phyloP scores from a whole-genome alignment of 495 filamentous ascomycete species.

The Echria macrotheca region DNA sequence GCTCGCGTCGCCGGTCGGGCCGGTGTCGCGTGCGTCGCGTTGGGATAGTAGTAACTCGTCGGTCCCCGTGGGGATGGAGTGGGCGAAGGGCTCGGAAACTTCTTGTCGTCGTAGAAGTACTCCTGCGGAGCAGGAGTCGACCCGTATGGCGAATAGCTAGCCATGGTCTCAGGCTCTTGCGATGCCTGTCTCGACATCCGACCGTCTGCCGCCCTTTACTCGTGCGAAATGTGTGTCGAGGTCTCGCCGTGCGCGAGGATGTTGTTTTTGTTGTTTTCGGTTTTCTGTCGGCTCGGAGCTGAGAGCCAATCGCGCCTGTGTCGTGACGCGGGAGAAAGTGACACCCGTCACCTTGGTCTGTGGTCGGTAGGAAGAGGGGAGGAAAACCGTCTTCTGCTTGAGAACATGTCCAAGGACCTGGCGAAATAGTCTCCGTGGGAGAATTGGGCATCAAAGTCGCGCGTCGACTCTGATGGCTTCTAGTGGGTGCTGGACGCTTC shows the following conservation, averaged over 20 bases:
- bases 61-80: constrained; percentile 46
- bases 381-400: constrained; percentile 42
- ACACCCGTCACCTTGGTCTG: constrained; percentile 52
- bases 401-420: constrained; percentile 45
- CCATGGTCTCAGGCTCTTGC: constrained; percentile 36
- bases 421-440: constrained; percentile 32
- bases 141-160: constrained; percentile 42
- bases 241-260: constrained; percentile 19
- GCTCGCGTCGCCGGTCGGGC: constrained; percentile 44
- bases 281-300: constrained; percentile 15
- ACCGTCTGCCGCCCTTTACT: constrained; percentile 14
- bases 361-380: constrained; percentile 50
- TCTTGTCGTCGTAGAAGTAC: constrained; percentile 38
- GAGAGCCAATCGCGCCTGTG: constrained; percentile 36
- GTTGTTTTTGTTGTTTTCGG: constrained; percentile 16
- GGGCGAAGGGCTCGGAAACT: constrained; percentile 41
- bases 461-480: constrained; percentile 26
- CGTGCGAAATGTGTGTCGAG: constrained; percentile 11
- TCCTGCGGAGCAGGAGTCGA: constrained; percentile 34
- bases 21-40: constrained; percentile 28
- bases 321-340: constrained; percentile 43
- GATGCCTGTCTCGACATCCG: constrained; percentile 30
- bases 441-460: constrained; percentile 30
- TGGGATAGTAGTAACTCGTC: constrained; percentile 37
- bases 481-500: constrained; percentile 27